Conservation (phyloP, 1,284 basidiomycete species). For the Leccinum solheimii region DNA sequence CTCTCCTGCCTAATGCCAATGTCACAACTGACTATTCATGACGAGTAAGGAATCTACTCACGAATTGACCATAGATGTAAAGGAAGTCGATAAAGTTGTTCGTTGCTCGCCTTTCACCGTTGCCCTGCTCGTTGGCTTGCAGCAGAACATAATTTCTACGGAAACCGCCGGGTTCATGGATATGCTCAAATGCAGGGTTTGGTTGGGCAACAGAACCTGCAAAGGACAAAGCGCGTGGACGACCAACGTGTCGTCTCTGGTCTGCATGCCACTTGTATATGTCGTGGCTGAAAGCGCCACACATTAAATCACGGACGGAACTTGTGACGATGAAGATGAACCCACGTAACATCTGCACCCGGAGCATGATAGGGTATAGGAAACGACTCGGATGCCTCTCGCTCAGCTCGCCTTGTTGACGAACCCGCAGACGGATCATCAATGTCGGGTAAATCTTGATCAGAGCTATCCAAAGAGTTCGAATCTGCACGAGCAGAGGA, state of each 20-base stretch:
- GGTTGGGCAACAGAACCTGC: conserved; percentile 55
- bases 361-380: conserved; percentile 82
- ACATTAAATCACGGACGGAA: conserved; percentile 17
- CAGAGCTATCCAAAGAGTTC: conserved; percentile 35
- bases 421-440: conserved; percentile 35
- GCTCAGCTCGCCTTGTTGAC: conserved; percentile 35
- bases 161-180: conserved; percentile 93
- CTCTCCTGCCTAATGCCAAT: conserved; percentile 75
- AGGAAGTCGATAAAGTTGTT: conserved; percentile 93
- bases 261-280: conserved; percentile 93
- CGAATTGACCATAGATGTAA: conserved; percentile 92
- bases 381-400: conserved; percentile 63
- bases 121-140: conserved; percentile 66
- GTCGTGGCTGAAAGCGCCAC: conserved; percentile 60
- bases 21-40: background rate
- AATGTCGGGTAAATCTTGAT: conserved; percentile 30
- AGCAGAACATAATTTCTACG: conserved; percentile 82
- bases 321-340: conserved; percentile 25
- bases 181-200: conserved; percentile 82
- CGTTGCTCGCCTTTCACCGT: conserved; percentile 64
- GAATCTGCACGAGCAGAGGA: conserved; percentile 41
- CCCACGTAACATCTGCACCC: conserved; percentile 89
- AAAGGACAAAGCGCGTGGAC: conserved; percentile 73
- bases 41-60: conserved; percentile 44
- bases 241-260: conserved; percentile 56